Percentiles rank a stretch among this genome's conserved stretches.
Evolutionary conservation across 1,284 basidiomycete species (phyloP).

Genomic region (Trichosporon faecale): DNA sequence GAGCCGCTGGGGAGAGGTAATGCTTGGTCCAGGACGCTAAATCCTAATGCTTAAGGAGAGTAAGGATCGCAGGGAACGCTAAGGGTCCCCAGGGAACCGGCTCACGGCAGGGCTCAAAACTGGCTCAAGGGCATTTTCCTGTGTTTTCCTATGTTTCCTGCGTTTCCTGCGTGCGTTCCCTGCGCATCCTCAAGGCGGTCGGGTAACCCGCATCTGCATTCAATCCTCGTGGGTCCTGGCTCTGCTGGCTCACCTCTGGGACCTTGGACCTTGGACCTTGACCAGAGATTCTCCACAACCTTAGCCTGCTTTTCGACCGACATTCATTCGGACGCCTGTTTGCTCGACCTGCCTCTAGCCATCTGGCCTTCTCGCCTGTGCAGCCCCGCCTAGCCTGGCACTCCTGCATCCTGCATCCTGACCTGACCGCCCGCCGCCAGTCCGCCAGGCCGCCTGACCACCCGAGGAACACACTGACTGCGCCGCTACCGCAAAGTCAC

Average conservation of each 20-base stretch:
- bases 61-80: background rate
- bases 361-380: slow-evolving; percentile 1
- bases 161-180: background rate
- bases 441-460: background rate
- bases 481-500: slow-evolving; percentile 1
- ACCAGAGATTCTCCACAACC: slow-evolving; percentile 3
- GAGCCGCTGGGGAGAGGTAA: background rate
- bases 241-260: background rate
- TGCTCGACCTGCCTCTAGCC: slow-evolving; percentile 1
- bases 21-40: slow-evolving; percentile 6
- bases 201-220: slow-evolving; percentile 7
- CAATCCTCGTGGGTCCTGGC: slow-evolving; percentile 10
- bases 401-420: background rate
- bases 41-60: slow-evolving; percentile 1
- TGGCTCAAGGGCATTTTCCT: slow-evolving; percentile 2
- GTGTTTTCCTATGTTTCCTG: slow-evolving; percentile 1
- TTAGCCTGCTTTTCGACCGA: slow-evolving; percentile 3
- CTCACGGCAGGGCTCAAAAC: background rate
- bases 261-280: background rate
- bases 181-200: slow-evolving; percentile 6
- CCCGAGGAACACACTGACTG: slow-evolving; percentile 1
- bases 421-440: background rate
- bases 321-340: slow-evolving; percentile 4
- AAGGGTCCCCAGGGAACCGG: background rate
- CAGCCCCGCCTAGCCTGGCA: background rate